Conservation (phyloP, 1,284 basidiomycete species). For the Takashimella koratensis region DNA sequence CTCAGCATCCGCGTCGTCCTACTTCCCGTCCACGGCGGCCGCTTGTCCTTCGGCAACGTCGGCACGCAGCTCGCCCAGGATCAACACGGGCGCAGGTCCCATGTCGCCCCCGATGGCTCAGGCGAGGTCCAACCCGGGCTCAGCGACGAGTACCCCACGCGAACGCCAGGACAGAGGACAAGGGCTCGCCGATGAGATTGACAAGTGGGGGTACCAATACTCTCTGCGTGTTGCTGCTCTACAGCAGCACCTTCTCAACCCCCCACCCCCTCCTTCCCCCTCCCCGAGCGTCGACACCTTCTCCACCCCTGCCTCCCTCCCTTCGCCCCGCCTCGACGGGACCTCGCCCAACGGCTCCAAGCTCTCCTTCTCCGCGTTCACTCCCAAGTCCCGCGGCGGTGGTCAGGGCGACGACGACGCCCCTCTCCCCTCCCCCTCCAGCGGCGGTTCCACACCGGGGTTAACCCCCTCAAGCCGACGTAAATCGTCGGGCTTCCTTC, state of each 20-base stretch:
- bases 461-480: not conserved
- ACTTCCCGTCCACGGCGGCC: not conserved
- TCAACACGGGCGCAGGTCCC: no score
- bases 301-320: conserved; percentile 13
- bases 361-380: conserved; percentile 17
- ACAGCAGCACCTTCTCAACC: conserved; percentile 9
- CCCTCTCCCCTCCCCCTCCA: not conserved
- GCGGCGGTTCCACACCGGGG: not conserved
- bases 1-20: not conserved
- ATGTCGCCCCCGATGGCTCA: not conserved
- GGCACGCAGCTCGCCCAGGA: no score
- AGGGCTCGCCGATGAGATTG: conserved; percentile 32
- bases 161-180: not conserved
- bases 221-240: conserved; percentile 39
- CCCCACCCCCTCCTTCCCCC: not conserved
- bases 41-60: not conserved
- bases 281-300: not conserved
- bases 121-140: not conserved
- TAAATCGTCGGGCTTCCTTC: conserved; percentile 24
- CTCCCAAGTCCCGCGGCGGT: not conserved
- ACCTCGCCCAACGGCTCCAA: conserved; percentile 23
- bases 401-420: not conserved
- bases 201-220: conserved; percentile 40
- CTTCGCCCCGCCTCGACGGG: conserved; percentile 17
- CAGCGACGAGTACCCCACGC: not conserved